These are phyloP conservation scores for Rubus idaeus DNA, from an alignment of 306 rosid genomes.

Conservation along the genomic window DNA sequence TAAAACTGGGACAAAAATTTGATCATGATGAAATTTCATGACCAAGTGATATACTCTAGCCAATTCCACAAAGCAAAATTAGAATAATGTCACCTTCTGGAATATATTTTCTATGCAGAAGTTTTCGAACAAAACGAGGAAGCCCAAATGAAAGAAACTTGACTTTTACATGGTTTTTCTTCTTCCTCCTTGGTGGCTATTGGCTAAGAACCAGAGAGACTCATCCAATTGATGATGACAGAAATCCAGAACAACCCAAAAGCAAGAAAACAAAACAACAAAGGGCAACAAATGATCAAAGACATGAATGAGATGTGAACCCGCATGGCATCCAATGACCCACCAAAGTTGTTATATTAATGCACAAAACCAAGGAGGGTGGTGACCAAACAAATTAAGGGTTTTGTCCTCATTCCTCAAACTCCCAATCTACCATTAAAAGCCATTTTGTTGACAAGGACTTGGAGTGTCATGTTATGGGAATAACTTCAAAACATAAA, in stretches of 20 bases:
- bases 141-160: background rate
- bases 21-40: background rate
- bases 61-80: background rate
- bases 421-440: constrained; percentile 16
- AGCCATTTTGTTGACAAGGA: constrained; percentile 56
- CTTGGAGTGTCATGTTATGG: constrained; percentile 53
- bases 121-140: background rate
- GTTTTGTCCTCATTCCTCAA: constrained; percentile 55
- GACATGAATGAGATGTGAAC: constrained; percentile 38
- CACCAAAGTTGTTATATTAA: constrained; percentile 22
- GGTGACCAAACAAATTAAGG: constrained; percentile 47
- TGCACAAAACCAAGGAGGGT: constrained; percentile 20
- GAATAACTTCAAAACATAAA: constrained; percentile 52
- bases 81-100: background rate
- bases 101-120: background rate
- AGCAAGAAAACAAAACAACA: constrained; percentile 1
- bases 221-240: background rate
- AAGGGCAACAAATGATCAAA: background rate
- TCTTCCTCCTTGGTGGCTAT: background rate
- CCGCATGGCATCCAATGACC: constrained; percentile 36
- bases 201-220: background rate
- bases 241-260: background rate
- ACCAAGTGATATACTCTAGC: background rate
- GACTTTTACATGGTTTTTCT: background rate
- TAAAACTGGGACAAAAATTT: background rate